phyloP scores from a whole-genome alignment of 345 rosid species.

The Lepidium aucheri region DNA sequence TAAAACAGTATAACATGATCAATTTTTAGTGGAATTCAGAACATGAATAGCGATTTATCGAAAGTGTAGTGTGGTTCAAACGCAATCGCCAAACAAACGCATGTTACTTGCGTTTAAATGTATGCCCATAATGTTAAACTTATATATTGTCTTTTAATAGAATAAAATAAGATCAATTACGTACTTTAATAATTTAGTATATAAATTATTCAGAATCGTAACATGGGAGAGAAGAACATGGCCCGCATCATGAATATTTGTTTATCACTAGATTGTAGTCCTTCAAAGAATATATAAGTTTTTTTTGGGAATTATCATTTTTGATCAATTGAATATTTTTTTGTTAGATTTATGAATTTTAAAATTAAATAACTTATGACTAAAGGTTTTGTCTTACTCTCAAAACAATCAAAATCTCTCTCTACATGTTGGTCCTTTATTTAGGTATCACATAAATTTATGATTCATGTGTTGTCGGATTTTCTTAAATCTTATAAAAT shows the following conservation, averaged over 20 bases:
- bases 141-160: not conserved
- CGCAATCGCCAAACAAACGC: not conserved
- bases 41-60: not conserved
- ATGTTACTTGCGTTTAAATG: not conserved
- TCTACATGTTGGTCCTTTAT: conserved; percentile 19
- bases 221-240: conserved; percentile 27
- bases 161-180: not conserved
- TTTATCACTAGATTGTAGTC: conserved; percentile 13
- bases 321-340: not conserved
- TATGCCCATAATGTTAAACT: not conserved
- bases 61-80: not conserved
- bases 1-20: not conserved
- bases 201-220: not conserved
- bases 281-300: not conserved
- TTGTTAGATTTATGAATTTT: not conserved
- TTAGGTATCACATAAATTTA: conserved; percentile 8
- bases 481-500: not conserved
- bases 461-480: conserved; percentile 15
- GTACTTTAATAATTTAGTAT: not conserved
- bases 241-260: conserved; percentile 26
- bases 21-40: not conserved
- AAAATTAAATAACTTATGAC: conserved; percentile 1
- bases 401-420: conserved; percentile 6
- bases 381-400: conserved; percentile 20
- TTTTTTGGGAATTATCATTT: not conserved